These are phyloP conservation scores for Chrysoporthe austroafricana DNA, from an alignment of 2,329 filamentous ascomycete species.

Conservation along the genomic window DNA sequence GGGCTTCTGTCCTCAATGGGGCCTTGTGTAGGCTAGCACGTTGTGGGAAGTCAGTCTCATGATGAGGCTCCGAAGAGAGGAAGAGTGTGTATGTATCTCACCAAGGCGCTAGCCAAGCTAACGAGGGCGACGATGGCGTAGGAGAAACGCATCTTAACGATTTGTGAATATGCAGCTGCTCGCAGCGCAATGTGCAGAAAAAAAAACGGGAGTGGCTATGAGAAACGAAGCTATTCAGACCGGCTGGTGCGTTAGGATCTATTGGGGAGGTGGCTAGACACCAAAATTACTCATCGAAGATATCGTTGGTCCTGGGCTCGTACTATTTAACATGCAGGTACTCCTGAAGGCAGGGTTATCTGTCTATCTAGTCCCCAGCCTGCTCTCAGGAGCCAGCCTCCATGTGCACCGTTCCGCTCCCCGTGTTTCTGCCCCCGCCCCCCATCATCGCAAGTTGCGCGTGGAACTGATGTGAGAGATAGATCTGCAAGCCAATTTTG, in stretches of 20 bases:
- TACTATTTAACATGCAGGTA: neutral
- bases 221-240: slow-evolving; percentile 1
- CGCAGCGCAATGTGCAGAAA: neutral
- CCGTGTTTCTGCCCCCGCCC: too few relatives aligned
- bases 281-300: neutral
- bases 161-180: neutral
- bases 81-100: neutral
- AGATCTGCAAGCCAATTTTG: slow-evolving; percentile 4
- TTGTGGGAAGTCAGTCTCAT: neutral
- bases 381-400: neutral
- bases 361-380: neutral
- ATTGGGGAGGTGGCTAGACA: neutral
- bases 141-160: slow-evolving; percentile 25
- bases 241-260: neutral
- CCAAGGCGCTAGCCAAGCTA: slow-evolving; percentile 22
- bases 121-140: slow-evolving; percentile 16
- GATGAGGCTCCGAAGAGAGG: neutral
- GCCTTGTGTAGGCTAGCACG: neutral
- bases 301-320: neutral
- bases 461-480: neutral
- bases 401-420: neutral
- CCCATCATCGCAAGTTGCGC: neutral
- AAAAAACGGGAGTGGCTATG: neutral
- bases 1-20: neutral
- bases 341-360: neutral